Conservation (phyloP, 2,329 filamentous ascomycete species). For the Xylariaceae sp. region DNA sequence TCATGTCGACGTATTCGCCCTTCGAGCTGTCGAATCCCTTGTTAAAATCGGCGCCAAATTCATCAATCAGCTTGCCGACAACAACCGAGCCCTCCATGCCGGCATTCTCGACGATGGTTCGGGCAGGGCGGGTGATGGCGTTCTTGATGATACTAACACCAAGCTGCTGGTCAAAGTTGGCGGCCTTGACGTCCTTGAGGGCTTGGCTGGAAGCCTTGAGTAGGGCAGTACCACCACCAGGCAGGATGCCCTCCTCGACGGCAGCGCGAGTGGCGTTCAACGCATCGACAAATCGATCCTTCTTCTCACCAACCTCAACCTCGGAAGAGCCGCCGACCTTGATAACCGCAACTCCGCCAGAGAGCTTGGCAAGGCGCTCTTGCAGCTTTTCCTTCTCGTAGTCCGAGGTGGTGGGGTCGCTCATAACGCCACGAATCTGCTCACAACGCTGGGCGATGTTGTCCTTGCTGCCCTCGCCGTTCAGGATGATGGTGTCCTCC, state of each 20-base stretch:
- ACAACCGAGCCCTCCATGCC: slow-evolving; percentile 93
- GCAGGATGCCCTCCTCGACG: slow-evolving; percentile 98
- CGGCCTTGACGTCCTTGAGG: slow-evolving; percentile 73
- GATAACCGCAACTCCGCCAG: slow-evolving; percentile 97
- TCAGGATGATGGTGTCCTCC: slow-evolving; percentile 98
- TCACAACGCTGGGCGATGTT: slow-evolving; percentile 91
- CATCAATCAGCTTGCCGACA: slow-evolving; percentile 96
- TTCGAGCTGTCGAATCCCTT: slow-evolving; percentile 95
- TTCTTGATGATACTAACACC: slow-evolving; percentile 97
- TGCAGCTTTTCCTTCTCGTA: slow-evolving; percentile 99
- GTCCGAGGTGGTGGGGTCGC: slow-evolving; percentile 88
- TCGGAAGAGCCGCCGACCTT: slow-evolving; percentile 97
- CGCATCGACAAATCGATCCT: slow-evolving; percentile 98
- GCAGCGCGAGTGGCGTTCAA: slow-evolving; percentile 96
- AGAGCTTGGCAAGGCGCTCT: slow-evolving; percentile 98
- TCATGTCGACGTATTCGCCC: slow-evolving; percentile 99
- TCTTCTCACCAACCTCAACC: slow-evolving; percentile 99
- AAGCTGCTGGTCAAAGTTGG: slow-evolving; percentile 99
- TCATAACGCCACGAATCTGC: slow-evolving; percentile 97
- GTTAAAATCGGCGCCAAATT: slow-evolving; percentile 91
- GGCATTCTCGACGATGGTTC: slow-evolving; percentile 96
- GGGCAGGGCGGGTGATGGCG: slow-evolving; percentile 91
- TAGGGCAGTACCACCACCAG: slow-evolving; percentile 94
- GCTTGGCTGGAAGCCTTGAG: slow-evolving; percentile 95
- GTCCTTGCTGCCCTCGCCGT: slow-evolving; percentile 95